A percentile compares a stretch with the other conserved stretches of the same genome.
These are phyloP conservation scores for Ogataea nitratoaversa DNA, from an alignment of 805 yeast species.

Conservation along the genomic window DNA sequence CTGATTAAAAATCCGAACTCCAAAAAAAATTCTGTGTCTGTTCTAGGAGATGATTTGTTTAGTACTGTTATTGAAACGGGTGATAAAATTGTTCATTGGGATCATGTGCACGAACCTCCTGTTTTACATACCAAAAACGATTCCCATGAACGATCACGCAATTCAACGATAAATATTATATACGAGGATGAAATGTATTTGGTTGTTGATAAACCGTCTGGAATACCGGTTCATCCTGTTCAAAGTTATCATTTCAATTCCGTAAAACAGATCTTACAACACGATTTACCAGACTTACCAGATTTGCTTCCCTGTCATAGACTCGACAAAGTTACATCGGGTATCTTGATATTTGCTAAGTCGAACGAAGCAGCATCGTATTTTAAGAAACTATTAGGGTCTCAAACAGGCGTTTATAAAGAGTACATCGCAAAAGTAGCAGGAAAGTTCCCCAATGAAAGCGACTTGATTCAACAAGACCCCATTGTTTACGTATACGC, in stretches of 20 bases:
- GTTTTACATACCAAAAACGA: conserved; percentile 26
- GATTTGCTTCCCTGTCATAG: conserved; percentile 39
- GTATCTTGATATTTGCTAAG: conserved; percentile 42
- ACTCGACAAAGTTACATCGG: conserved; percentile 49
- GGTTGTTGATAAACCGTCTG: conserved; percentile 49
- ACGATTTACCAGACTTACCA: conserved; percentile 19
- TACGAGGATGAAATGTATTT: conserved; percentile 35
- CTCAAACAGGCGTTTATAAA: conserved; percentile 29
- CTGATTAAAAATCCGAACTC: conserved; percentile 9
- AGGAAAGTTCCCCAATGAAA: conserved; percentile 35
- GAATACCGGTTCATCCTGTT: conserved; percentile 53
- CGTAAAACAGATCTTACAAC: conserved; percentile 38
- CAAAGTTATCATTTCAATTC: conserved; percentile 41
- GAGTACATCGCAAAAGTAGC: conserved; percentile 39
- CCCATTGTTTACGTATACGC: conserved; percentile 25
- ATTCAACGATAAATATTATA: conserved; percentile 23
- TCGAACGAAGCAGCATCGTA: conserved; percentile 2
- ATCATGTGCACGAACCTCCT: conserved; percentile 17
- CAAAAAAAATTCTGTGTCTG: conserved; percentile 27
- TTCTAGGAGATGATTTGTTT: conserved; percentile 26
- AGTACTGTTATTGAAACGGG: conserved; percentile 6
- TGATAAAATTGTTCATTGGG: conserved; percentile 10
- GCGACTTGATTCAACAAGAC: conserved; percentile 26
- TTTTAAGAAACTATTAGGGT: too few relatives aligned
- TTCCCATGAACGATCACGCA: conserved; percentile 44